Conservation (phyloP, 2,329 filamentous ascomycete species). For the Hypoxylon sp. region DNA sequence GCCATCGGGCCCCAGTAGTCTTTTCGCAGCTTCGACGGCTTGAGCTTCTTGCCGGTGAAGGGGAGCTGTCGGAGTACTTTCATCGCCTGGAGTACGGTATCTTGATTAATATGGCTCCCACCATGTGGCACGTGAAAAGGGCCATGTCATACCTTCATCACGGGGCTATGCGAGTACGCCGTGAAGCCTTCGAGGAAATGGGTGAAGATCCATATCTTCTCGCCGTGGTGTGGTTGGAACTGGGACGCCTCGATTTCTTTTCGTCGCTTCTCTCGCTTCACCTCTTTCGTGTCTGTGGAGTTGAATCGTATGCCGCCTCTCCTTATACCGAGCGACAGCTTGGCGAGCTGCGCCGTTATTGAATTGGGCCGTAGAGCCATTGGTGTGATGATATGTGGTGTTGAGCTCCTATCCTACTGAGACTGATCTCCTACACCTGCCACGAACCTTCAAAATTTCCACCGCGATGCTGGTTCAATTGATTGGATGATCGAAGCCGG, state of each 20-base stretch:
- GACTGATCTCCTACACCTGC: conserved; percentile 15
- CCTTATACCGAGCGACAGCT: conserved; percentile 57
- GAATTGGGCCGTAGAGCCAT: conserved; percentile 56
- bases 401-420: conserved; percentile 22
- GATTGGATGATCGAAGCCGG: background rate
- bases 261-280: conserved; percentile 18
- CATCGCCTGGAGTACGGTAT: conserved; percentile 36
- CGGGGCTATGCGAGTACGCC: conserved; percentile 63
- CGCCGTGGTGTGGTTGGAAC: conserved; percentile 60
- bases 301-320: conserved; percentile 58
- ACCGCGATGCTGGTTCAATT: conserved; percentile 1
- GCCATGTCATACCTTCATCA: conserved; percentile 58
- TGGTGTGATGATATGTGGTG: conserved; percentile 5
- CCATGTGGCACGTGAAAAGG: background rate
- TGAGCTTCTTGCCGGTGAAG: conserved; percentile 76
- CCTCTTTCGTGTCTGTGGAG: conserved; percentile 43
- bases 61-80: conserved; percentile 53
- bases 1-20: conserved; percentile 75
- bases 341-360: conserved; percentile 54
- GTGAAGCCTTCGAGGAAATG: conserved; percentile 64
- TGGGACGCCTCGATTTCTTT: conserved; percentile 37
- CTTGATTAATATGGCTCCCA: too few relatives aligned
- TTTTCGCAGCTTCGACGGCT: conserved; percentile 71
- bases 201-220: conserved; percentile 68
- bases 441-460: conserved; percentile 27